These are phyloP conservation scores for Gremmenia infestans DNA, from an alignment of 2,329 filamentous ascomycete species.

Conservation along the genomic window DNA sequence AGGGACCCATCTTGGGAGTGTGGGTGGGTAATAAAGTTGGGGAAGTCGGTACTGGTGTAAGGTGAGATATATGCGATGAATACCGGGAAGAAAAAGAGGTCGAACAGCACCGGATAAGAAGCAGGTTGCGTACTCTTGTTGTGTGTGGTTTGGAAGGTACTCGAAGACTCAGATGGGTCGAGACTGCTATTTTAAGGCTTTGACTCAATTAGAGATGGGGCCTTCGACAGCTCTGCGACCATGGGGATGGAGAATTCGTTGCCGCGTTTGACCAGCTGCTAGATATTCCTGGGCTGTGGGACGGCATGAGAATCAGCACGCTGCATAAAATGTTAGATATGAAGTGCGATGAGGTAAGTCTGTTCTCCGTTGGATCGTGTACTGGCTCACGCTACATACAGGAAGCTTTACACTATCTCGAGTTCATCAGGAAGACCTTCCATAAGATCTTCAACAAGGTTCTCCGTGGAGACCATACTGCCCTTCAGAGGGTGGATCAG, in stretches of 20 bases:
- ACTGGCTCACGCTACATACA: conserved; percentile 18
- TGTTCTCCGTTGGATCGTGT: conserved; percentile 8
- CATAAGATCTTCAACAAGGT: conserved; percentile 30
- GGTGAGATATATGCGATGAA: neutral
- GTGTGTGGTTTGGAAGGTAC: neutral
- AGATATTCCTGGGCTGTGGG: conserved; percentile 9
- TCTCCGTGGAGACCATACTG: conserved; percentile 24
- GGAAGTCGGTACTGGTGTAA: neutral
- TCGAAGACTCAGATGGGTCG: conserved; percentile 3
- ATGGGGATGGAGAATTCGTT: conserved; percentile 2
- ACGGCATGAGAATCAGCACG: conserved; percentile 10
- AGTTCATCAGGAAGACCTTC: conserved; percentile 26
- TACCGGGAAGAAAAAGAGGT: neutral
- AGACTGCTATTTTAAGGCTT: conserved; percentile 4
- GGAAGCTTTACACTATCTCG: conserved; percentile 32
- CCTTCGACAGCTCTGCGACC: conserved; percentile 25
- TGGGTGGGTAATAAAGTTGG: conserved; percentile 4
- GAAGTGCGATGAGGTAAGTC: conserved; percentile 10
- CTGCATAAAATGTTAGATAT: conserved; percentile 10
- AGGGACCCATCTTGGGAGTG: conserved; percentile 4
- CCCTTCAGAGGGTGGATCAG: conserved; percentile 29
- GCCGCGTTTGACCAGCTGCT: conserved; percentile 11
- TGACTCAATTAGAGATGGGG: conserved; percentile 6
- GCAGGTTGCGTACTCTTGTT: conserved; percentile 2
- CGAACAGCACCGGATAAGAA: neutral